A percentile compares a stretch with the other conserved stretches of the same genome.
phyloP scores from a whole-genome alignment of 2,329 filamentous ascomycete species.

The Periconia macrospinosa region DNA sequence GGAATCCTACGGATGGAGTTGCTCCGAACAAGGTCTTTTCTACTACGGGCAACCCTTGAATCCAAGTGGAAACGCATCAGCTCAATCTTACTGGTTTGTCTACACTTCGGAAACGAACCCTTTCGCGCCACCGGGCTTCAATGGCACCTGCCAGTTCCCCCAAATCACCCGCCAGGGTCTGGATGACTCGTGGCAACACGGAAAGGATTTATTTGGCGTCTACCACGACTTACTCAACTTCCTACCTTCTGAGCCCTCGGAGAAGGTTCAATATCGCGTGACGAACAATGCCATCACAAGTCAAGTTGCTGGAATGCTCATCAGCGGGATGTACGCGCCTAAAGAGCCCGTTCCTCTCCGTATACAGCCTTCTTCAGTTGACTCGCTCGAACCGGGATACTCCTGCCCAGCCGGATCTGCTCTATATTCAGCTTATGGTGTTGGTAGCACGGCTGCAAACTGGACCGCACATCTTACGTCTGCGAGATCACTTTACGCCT shows the following conservation, averaged over 20 bases:
- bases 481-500: conserved; percentile 57
- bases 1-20: conserved; percentile 74
- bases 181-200: conserved; percentile 75
- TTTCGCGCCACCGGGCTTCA: conserved; percentile 66
- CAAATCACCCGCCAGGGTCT: conserved; percentile 75
- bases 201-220: conserved; percentile 74
- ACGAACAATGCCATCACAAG: conserved; percentile 83
- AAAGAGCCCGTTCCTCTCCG: conserved; percentile 38
- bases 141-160: conserved; percentile 77
- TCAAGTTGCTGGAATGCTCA: conserved; percentile 75
- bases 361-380: conserved; percentile 60
- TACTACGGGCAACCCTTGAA: conserved; percentile 65
- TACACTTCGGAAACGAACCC: conserved; percentile 67
- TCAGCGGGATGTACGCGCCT: conserved; percentile 63
- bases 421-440: conserved; percentile 50
- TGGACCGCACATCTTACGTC: conserved; percentile 69
- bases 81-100: conserved; percentile 66
- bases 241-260: conserved; percentile 56
- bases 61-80: conserved; percentile 50
- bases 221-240: conserved; percentile 72
- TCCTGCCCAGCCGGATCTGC: conserved; percentile 58
- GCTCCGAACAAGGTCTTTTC: conserved; percentile 69
- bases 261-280: conserved; percentile 66
- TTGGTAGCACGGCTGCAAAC: conserved; percentile 44
- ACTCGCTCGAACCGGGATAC: conserved; percentile 76